Percentiles rank a stretch among this genome's conserved stretches.
Evolutionary conservation across 2,329 filamentous ascomycete genomes (phyloP).

Genomic region (Aspergillus transmontanensis): DNA sequence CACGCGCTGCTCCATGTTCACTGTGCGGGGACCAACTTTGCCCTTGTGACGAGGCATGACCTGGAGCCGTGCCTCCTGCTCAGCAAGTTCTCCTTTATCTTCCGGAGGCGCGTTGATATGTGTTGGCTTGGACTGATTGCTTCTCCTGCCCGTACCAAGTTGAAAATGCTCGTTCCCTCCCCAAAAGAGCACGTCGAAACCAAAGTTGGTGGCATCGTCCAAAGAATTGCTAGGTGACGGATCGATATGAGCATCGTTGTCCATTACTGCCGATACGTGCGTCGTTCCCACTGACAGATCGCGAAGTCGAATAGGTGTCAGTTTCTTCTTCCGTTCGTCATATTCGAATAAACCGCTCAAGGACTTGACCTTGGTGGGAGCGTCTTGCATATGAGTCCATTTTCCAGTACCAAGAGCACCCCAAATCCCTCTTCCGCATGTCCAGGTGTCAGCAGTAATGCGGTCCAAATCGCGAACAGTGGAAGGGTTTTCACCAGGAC

Average conservation of each 20-base stretch:
- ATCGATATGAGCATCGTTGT: slow-evolving; percentile 72
- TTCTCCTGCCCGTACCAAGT: slow-evolving; percentile 86
- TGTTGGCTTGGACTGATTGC: slow-evolving; percentile 72
- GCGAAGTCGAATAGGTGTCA: slow-evolving; percentile 76
- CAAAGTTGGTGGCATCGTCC: slow-evolving; percentile 79
- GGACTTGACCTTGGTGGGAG: slow-evolving; percentile 77
- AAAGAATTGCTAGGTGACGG: slow-evolving; percentile 54
- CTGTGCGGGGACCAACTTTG: slow-evolving; percentile 68
- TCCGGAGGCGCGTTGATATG: slow-evolving; percentile 77
- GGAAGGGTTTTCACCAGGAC: slow-evolving; percentile 46
- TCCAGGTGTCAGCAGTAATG: slow-evolving; percentile 77
- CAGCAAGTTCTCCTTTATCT: slow-evolving; percentile 62
- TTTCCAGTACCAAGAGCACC: slow-evolving; percentile 81
- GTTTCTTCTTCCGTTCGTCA: slow-evolving; percentile 69
- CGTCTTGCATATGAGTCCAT: slow-evolving; percentile 84
- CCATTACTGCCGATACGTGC: slow-evolving; percentile 80
- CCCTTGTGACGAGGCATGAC: slow-evolving; percentile 76
- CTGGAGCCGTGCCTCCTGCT: slow-evolving; percentile 72
- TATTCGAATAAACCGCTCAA: slow-evolving; percentile 86
- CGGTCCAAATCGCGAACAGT: slow-evolving; percentile 52
- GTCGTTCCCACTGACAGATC: slow-evolving; percentile 74
- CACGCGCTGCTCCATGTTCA: slow-evolving; percentile 80
- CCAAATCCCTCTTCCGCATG: slow-evolving; percentile 81
- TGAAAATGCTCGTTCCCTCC: slow-evolving; percentile 94
- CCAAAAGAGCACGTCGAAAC: slow-evolving; percentile 88